Conservation (phyloP, 495 filamentous ascomycete genomes). For the Xanthoparmelia taractica region DNA sequence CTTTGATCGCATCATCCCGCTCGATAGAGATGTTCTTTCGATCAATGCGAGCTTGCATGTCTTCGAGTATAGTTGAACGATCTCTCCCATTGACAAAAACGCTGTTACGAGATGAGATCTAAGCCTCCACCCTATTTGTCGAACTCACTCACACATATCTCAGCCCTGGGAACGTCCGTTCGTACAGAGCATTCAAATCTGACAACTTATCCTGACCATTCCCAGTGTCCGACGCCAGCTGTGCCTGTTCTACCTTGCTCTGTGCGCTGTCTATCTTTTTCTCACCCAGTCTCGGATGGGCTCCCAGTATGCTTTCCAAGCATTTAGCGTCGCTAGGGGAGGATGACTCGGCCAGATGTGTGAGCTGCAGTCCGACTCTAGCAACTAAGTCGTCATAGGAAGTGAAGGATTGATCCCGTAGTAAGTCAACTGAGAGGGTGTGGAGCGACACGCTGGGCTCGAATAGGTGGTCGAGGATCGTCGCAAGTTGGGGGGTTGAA, state of each 20-base stretch:
- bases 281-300: constrained; percentile 81
- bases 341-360: constrained; percentile 44
- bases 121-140: background rate
- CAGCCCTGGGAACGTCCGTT: constrained; percentile 71
- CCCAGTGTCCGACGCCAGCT: constrained; percentile 47
- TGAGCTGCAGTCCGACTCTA: constrained; percentile 49
- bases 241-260: constrained; percentile 71
- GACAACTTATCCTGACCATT: constrained; percentile 52
- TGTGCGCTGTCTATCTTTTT: constrained; percentile 69
- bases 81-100: constrained; percentile 83
- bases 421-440: constrained; percentile 56
- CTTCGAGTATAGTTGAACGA: constrained; percentile 66
- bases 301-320: constrained; percentile 66
- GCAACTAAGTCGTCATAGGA: constrained; percentile 55
- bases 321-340: constrained; percentile 47
- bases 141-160: constrained; percentile 69
- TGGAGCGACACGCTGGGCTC: constrained; percentile 74
- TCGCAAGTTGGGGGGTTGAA: constrained; percentile 47
- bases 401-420: constrained; percentile 54
- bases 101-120: constrained; percentile 31
- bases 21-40: constrained; percentile 59
- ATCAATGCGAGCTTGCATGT: constrained; percentile 73
- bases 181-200: constrained; percentile 71
- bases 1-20: constrained; percentile 67
- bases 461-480: constrained; percentile 75